phyloP scores from a whole-genome alignment of 1,284 basidiomycete genomes.

The Moniliella sp. region DNA sequence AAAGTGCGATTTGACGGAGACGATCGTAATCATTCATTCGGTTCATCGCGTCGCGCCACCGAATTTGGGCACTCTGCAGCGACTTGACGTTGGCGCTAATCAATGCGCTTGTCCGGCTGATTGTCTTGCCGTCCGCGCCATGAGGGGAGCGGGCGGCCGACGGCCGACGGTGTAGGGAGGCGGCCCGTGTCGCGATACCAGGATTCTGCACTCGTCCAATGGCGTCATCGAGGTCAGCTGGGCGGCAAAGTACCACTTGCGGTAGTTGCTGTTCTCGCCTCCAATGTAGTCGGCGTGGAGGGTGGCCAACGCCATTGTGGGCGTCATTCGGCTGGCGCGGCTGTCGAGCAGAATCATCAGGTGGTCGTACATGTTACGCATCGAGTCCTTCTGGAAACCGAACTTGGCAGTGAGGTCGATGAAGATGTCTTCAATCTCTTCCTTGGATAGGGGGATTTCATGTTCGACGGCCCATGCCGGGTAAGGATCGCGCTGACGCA shows the following conservation, averaged over 20 bases:
- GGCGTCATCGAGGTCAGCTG: constrained; percentile 96
- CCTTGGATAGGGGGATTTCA: constrained; percentile 82
- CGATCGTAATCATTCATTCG: constrained; percentile 97
- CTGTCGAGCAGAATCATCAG: constrained; percentile 85
- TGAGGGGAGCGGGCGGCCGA: too few relatives aligned
- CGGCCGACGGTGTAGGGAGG: constrained; percentile 49
- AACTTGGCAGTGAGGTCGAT: constrained; percentile 96
- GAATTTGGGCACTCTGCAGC: constrained; percentile 54
- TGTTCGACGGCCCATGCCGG: constrained; percentile 78
- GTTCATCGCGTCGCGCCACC: constrained; percentile 95
- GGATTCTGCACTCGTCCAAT: constrained; percentile 80
- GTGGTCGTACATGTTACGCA: constrained; percentile 65
- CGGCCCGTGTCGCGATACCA: constrained; percentile 59
- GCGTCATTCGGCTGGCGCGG: constrained; percentile 55
- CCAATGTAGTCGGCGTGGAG: constrained; percentile 97
- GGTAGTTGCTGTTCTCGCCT: constrained; percentile 41
- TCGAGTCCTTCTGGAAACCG: constrained; percentile 73
- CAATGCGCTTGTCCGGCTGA: too few relatives aligned
- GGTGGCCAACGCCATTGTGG: constrained; percentile 69
- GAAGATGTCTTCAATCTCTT: constrained; percentile 96
- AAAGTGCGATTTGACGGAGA: constrained; percentile 82
- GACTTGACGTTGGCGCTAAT: constrained; percentile 55
- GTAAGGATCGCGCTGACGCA: constrained; percentile 48
- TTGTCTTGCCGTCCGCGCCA: too few relatives aligned
- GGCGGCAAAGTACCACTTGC: constrained; percentile 86